Evolutionary conservation across 2,329 filamentous ascomycete species (phyloP).

Genomic region (Sporothrix curviconia): DNA sequence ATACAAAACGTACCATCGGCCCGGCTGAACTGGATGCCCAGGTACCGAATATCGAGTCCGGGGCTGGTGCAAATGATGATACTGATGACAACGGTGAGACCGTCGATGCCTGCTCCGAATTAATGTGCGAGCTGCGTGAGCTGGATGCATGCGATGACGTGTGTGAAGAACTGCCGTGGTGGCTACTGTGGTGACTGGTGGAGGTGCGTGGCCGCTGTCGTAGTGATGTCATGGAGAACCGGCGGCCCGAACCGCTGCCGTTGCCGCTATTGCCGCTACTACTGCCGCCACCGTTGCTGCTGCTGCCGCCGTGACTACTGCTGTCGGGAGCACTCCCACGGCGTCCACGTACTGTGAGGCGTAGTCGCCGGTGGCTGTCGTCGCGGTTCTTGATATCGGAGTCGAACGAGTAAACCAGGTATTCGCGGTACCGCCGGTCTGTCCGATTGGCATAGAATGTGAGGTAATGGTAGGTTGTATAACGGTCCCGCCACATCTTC

Average conservation of each 20-base stretch:
- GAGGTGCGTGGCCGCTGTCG: conserved; percentile 30
- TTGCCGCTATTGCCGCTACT: conserved; percentile 14
- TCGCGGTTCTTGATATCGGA: conserved; percentile 40
- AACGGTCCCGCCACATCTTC: conserved; percentile 46
- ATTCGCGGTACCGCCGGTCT: conserved; percentile 42
- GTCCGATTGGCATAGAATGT: conserved; percentile 39
- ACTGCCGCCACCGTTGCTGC: conserved; percentile 13
- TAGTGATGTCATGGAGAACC: conserved; percentile 39
- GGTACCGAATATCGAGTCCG: conserved; percentile 39
- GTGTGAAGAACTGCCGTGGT: conserved; percentile 19
- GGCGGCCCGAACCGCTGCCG: conserved; percentile 22
- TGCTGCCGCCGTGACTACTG: conserved; percentile 13
- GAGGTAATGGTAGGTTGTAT: conserved; percentile 41
- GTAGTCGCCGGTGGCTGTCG: conserved; percentile 39
- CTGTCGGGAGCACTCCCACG: conserved; percentile 36
- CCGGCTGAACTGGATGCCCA: conserved; percentile 44
- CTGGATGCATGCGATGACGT: conserved; percentile 3
- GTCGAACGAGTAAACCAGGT: conserved; percentile 42
- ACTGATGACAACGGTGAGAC: conserved; percentile 7
- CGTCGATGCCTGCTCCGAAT: conserved; percentile 14
- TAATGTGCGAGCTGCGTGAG: conserved; percentile 15
- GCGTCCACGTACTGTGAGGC: conserved; percentile 35
- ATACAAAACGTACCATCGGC: conserved; percentile 34
- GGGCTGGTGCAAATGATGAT: conserved; percentile 20
- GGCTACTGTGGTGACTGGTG: neutral